phyloP scores from a whole-genome alignment of 805 yeast genomes.

The Millerozyma miso region DNA sequence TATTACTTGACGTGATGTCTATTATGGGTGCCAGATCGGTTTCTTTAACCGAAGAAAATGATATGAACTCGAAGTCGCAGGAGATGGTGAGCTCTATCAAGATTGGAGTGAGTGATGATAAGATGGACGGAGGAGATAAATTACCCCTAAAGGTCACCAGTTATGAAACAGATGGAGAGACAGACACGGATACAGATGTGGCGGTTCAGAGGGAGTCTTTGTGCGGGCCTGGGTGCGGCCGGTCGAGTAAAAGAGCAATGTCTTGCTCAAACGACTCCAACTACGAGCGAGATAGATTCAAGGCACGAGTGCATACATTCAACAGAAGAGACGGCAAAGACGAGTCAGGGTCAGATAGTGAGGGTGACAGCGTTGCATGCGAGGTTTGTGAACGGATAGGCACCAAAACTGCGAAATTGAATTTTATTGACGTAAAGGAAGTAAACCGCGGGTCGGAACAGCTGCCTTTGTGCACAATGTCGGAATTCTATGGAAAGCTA shows the following conservation, averaged over 20 bases:
- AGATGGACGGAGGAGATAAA: neutral
- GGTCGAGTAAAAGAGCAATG: slow-evolving; percentile 30
- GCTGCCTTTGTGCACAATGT: slow-evolving; percentile 2
- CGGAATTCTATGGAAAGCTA: neutral
- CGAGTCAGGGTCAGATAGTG: slow-evolving; percentile 2
- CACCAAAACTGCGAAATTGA: slow-evolving; percentile 35
- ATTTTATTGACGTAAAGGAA: neutral
- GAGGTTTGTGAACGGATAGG: slow-evolving; percentile 35
- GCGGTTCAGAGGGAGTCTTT: neutral
- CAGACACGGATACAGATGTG: neutral
- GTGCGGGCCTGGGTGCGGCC: slow-evolving; percentile 1
- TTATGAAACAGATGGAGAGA: neutral
- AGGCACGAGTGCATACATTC: slow-evolving; percentile 34
- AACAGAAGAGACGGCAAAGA: slow-evolving; percentile 13
- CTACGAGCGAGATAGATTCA: slow-evolving; percentile 38
- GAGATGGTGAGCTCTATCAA: neutral
- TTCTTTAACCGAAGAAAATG: neutral
- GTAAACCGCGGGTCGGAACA: neutral
- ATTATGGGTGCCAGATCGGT: neutral
- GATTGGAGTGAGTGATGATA: neutral
- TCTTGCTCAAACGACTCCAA: slow-evolving; percentile 37
- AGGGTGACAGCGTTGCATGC: slow-evolving; percentile 12
- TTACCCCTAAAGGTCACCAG: neutral
- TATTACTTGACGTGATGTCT: no score
- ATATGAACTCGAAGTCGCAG: neutral